Evolutionary conservation across 2,329 filamentous ascomycete species (phyloP), one percentile per base, ranked within the genome.

Genomic region (Trichoderma asperellum): DNA sequence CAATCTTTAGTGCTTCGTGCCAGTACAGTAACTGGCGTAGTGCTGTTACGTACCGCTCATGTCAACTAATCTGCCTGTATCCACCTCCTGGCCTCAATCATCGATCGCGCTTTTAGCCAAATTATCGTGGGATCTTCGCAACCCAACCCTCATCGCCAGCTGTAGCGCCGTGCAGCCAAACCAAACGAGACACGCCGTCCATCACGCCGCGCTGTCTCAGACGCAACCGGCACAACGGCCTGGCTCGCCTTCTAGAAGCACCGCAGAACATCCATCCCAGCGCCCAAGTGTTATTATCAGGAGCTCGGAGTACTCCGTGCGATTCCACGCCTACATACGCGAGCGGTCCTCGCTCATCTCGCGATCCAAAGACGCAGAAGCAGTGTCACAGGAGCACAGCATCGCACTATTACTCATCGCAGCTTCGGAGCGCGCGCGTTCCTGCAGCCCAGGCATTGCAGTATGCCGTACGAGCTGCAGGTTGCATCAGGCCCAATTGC

Each of bases 271-370:
- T 24, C 18, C 14, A 10, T 21, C 29, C 43, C 24, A 24, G 24
- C 2, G 24, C 24, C 24, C 24, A 24, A 32, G 27, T n/a, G n/a
- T 57, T 35, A 47, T 32, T 58, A 35, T 34, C 29, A 67, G 64
- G 64, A 58, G 64, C 53, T 58, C 55, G 64, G 64, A 29, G 53
- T 34, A 59, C 40, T 47, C 64, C 55, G 53, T 34, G 27, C 62
- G 37, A 66, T 66, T 67, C 53, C 40, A 58, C 55, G 53, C 52
- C 52, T 21, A 2, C 40, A n/a, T 37, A 67, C 55, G 64, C 64
- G 64, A 47, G 62, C 53, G 40, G 64, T 67, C 64, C 64, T 67
- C 53, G 35, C 64, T 67, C 64, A 67, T 67, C 64, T 67, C 64
- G 55, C 64, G 16, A 56, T 64, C 6, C n/a, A 29, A 5, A 49